A percentile compares a stretch with the other conserved stretches of the same genome.
These are phyloP conservation scores for Panaeolus papilionaceus DNA, from an alignment of 768 basidiomycete species.

Conservation along the genomic window DNA sequence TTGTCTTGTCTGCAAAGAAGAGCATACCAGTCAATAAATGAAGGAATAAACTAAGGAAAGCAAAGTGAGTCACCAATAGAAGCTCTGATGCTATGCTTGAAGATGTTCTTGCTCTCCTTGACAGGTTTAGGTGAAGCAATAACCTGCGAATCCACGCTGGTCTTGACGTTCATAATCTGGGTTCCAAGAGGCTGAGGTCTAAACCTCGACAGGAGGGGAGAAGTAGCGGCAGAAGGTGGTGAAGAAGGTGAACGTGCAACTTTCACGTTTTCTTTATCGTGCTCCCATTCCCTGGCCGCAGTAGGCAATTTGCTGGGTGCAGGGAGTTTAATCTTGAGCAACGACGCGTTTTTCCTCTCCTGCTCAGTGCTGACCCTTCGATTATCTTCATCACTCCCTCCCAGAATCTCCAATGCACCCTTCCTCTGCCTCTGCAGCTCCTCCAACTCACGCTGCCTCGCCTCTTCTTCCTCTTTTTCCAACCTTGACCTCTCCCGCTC, in stretches of 20 bases:
- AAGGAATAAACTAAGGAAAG: conserved; percentile 13
- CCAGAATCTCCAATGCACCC: conserved; percentile 4
- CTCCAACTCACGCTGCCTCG: conserved; percentile 16
- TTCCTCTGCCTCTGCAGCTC: conserved; percentile 16
- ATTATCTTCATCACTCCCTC: conserved; percentile 1
- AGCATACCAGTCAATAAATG: background rate
- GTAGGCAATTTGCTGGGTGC: conserved; percentile 5
- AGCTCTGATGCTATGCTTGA: conserved; percentile 75
- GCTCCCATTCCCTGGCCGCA: conserved; percentile 20
- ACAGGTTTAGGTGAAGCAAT: conserved; percentile 13
- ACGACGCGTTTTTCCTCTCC: conserved; percentile 27
- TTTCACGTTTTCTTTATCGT: conserved; percentile 34
- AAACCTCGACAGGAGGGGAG: conserved; percentile 36
- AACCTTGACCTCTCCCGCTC: conserved; percentile 18
- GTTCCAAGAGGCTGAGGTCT: conserved; percentile 36
- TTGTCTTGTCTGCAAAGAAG: conserved; percentile 60
- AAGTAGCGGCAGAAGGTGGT: conserved; percentile 27
- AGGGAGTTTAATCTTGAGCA: conserved; percentile 27
- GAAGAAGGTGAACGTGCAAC: conserved; percentile 8
- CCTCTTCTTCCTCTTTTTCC: conserved; percentile 21
- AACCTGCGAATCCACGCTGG: conserved; percentile 5
- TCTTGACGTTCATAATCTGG: conserved; percentile 4
- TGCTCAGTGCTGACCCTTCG: conserved; percentile 7
- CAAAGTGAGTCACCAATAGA: conserved; percentile 65
- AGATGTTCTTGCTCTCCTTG: conserved; percentile 43